A percentile compares a stretch with the other conserved stretches of the same genome.
Evolutionary conservation across 805 yeast species (phyloP).

Genomic region (Saturnispora zaruensis): DNA sequence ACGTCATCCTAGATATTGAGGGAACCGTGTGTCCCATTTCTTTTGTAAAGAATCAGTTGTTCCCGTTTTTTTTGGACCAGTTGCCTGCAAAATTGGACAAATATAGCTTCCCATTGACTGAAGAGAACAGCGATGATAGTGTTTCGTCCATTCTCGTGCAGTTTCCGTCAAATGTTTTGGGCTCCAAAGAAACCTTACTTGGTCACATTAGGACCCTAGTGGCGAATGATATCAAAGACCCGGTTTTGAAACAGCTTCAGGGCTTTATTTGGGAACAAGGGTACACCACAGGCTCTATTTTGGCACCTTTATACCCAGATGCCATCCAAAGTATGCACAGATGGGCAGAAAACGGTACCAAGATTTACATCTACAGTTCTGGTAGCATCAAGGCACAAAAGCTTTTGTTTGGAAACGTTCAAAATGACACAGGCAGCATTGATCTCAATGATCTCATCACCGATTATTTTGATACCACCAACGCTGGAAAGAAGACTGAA

Average conservation of each 20-base stretch:
- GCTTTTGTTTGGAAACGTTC: slow-evolving; percentile 60
- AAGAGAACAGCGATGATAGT: slow-evolving; percentile 12
- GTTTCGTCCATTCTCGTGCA: slow-evolving; percentile 30
- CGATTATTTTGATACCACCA: slow-evolving; percentile 80
- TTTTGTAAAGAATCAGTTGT: slow-evolving; percentile 70
- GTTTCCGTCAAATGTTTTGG: slow-evolving; percentile 36
- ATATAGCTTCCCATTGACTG: slow-evolving; percentile 28
- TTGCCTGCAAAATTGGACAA: slow-evolving; percentile 35
- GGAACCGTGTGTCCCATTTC: slow-evolving; percentile 91
- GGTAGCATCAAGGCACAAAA: slow-evolving; percentile 87
- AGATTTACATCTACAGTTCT: slow-evolving; percentile 71
- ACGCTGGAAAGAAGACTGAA: slow-evolving; percentile 67
- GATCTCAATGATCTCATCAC: slow-evolving; percentile 39
- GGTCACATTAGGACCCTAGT: slow-evolving; percentile 52
- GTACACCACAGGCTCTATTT: slow-evolving; percentile 63
- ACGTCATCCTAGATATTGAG: slow-evolving; percentile 66
- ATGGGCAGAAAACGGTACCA: slow-evolving; percentile 29
- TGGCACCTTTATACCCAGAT: slow-evolving; percentile 71
- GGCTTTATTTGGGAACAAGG: slow-evolving; percentile 81
- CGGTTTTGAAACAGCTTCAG: slow-evolving; percentile 68
- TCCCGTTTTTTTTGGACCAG: slow-evolving; percentile 60
- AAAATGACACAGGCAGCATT: slow-evolving; percentile 20
- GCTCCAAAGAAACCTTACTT: slow-evolving; percentile 28
- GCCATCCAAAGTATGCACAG: slow-evolving; percentile 48
- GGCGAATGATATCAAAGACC: slow-evolving; percentile 62